Base-by-base conservation (phyloP, 306 rosid genomes). In the Trifolium subterraneum region DNA sequence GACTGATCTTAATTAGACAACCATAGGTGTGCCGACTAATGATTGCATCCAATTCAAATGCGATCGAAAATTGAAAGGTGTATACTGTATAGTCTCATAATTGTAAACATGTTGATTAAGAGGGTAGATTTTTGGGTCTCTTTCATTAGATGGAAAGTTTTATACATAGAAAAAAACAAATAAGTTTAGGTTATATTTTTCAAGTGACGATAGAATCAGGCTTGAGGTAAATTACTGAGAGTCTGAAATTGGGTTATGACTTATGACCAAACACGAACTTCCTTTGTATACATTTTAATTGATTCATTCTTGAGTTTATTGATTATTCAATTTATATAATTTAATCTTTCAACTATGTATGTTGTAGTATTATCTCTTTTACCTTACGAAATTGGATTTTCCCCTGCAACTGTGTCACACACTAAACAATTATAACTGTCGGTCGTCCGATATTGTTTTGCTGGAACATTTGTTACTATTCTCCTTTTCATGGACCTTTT, bases 61-160 rank as follows among this genome's bases (percentile, higher is more conserved):
- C 0, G 3, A 22, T 22, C 25, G 1, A 22, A n/a, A n/a, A 22
- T 23, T 22, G 31, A 55, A 55, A 56, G 62, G 15, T 56, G 55
- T 11, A 22, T 11, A 56, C 62, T 41, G 71, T 45, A 77, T 52
- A 73, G 82, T 38, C 47, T 50, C 66, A 61, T 70, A 78, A 70
- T 8, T 85, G 87, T 81, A 86, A 72, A 77, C 83, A 85, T 55
- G 67, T 69, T 27, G 51, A 70, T 62, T 62, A 36, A 41, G 52
- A 79, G 55, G 74, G 38, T 45, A 72, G 77, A 19, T 44, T 79
- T 73, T 75, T 75, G 56, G 45, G 23, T 45, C 68, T 45, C 44
- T 29, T 59, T 55, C 15, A 7, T 41, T 59, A n/a, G 75, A 69
- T 73, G 51, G 25, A 64, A 76, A 74, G 31, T 72, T 58, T 35